Conservation (phyloP, 495 filamentous ascomycete genomes). For the Xylaria grammica region DNA sequence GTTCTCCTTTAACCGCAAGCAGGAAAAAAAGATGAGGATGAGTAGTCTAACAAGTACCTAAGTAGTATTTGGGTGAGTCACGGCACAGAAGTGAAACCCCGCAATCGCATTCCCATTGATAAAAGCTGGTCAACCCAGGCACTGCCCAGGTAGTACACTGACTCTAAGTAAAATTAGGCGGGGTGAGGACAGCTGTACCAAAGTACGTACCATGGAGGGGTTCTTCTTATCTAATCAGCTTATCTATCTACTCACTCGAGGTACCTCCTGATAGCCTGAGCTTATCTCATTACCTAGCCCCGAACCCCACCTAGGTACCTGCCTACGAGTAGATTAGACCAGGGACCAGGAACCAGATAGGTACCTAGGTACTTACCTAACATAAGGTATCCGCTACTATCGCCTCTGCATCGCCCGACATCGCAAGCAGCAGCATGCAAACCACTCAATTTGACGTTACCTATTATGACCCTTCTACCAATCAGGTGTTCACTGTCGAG, state of each 20-base stretch:
- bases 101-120: constrained; percentile 13
- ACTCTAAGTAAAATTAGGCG: neutral
- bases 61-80: constrained; percentile 4
- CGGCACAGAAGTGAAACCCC: constrained; percentile 12
- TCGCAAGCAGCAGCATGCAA: too few relatives aligned
- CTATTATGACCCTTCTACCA: too few relatives aligned
- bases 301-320: too few relatives aligned
- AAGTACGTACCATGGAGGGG: too few relatives aligned
- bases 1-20: neutral
- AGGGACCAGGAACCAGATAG: too few relatives aligned
- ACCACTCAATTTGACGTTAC: too few relatives aligned
- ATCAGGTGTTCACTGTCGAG: neutral
- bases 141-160: too few relatives aligned
- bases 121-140: constrained; percentile 5
- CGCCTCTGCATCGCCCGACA: neutral
- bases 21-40: neutral
- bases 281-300: too few relatives aligned
- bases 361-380: neutral
- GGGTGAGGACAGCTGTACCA: neutral
- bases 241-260: too few relatives aligned
- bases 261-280: neutral
- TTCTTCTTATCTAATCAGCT: neutral
- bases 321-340: too few relatives aligned
- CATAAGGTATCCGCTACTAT: too few relatives aligned
- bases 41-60: neutral